Percentiles rank a stretch among this genome's conserved stretches.
These are phyloP conservation scores for Cercospora zeina DNA, from an alignment of 2,329 filamentous ascomycete genomes.

Conservation along the genomic window DNA sequence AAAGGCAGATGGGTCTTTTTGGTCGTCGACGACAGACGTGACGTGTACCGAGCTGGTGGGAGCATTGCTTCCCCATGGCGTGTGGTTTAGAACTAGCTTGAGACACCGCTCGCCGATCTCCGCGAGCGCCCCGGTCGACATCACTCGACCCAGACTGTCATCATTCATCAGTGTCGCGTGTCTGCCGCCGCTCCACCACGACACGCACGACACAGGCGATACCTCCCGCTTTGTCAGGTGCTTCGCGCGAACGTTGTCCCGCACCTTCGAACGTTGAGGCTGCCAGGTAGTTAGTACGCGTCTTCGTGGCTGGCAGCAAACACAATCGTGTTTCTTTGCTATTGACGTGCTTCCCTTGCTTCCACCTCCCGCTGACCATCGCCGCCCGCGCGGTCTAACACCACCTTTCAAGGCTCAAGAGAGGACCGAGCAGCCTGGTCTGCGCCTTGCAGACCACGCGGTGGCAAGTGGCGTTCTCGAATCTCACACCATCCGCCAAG, in stretches of 20 bases:
- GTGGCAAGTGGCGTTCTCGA: background rate
- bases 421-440: background rate
- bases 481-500: background rate
- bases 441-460: background rate
- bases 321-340: background rate
- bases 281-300: conserved; percentile 12
- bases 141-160: background rate
- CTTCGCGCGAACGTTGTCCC: background rate
- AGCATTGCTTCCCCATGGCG: background rate
- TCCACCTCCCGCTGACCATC: background rate
- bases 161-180: background rate
- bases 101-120: background rate
- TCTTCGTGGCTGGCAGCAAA: conserved; percentile 1
- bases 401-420: background rate
- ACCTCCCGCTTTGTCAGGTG: conserved; percentile 5
- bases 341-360: background rate
- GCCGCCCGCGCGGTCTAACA: background rate
- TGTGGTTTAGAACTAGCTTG: background rate
- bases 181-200: background rate
- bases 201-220: background rate
- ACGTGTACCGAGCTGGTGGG: background rate
- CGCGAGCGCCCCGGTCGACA: background rate
- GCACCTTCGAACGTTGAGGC: conserved; percentile 6
- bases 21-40: background rate
- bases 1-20: no score